Base-by-base conservation (phyloP, 2,329 filamentous ascomycete genomes). In the Aspergillus intermedius region DNA sequence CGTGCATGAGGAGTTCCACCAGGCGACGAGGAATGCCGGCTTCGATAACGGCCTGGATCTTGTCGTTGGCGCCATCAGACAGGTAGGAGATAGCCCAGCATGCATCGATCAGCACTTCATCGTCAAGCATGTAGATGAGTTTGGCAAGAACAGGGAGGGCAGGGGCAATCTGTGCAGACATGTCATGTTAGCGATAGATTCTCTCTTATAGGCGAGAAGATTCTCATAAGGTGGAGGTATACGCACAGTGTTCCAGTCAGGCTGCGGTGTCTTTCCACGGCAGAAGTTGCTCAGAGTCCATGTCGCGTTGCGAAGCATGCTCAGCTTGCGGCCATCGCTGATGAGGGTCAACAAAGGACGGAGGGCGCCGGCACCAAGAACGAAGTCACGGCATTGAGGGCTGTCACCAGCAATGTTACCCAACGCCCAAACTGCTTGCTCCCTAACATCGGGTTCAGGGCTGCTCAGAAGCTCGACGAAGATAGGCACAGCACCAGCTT, bases 201-300 rank as follows among this genome's bases (percentile, higher is more conserved):
- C 15, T 45, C 13, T 32, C n/a, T 17, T 39, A 13, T 41, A 39
- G 19, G 19, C 23, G 10, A 25, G 3, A 25, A 19, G 5, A 28
- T 49, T 42, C 43, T 40, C 34, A 32, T 47, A 49, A 48, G 44
- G 21, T 15, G 44, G 37, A 17, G 10, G 44, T 25, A 43, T 46
- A 79, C 88, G 73, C 79, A 95, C 90, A 34, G 89, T 96, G 66
- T 84, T 83, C 93, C 93, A 98, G 69, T 98, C 93, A 42, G 93
- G 93, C 76, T 98, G 93, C 45, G 93, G 93, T 7, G 91, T 96
- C 82, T 98, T 98, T 74, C 93, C 93, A 78, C 93, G 89, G 77
- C 93, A 98, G 77, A 98, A 98, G 79, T 98, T 98, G 81, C 93
- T 97, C 49, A 98, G 77, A 41, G 93, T 98, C 93, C 93, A 98